phyloP scores from a whole-genome alignment of 805 yeast species.

The Kuraishia molischiana region DNA sequence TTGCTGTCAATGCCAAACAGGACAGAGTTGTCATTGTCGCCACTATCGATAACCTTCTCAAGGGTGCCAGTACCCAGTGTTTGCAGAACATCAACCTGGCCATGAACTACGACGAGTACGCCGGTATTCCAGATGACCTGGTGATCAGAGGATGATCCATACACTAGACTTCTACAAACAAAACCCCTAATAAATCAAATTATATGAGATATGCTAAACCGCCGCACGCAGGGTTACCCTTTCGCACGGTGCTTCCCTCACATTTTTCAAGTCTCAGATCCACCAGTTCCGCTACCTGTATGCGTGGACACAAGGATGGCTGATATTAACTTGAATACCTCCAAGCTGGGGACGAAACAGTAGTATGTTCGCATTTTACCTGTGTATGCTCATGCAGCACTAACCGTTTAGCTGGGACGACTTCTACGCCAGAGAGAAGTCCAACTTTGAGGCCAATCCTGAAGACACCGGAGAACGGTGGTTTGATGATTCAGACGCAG shows the following conservation, averaged over 20 bases:
- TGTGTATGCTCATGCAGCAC: background rate
- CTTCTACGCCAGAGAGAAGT: constrained; percentile 65
- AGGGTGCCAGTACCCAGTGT: constrained; percentile 99
- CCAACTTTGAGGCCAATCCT: constrained; percentile 63
- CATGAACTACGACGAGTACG: constrained; percentile 86
- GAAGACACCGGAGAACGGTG: constrained; percentile 93
- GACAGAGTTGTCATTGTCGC: constrained; percentile 92
- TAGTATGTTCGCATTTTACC: constrained; percentile 55
- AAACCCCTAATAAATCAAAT: too few species aligned
- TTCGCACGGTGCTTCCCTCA: too few species aligned
- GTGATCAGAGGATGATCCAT: constrained; percentile 43
- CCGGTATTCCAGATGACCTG: constrained; percentile 78
- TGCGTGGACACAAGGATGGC: too few species aligned
- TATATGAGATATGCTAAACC: too few species aligned
- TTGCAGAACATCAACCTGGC: constrained; percentile 91
- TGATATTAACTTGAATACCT: constrained; percentile 48
- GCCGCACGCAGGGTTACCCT: too few species aligned
- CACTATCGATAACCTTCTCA: constrained; percentile 88
- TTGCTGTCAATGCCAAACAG: constrained; percentile 81
- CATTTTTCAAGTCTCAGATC: too few species aligned
- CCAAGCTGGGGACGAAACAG: constrained; percentile 78
- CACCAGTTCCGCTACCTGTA: too few species aligned
- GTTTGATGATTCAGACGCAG: constrained; percentile 96
- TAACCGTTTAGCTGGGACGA: constrained; percentile 61
- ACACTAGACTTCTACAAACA: too few species aligned